These are phyloP conservation scores for Nigrospora sphaerica DNA, from an alignment of 2,329 filamentous ascomycete species.

Conservation along the genomic window DNA sequence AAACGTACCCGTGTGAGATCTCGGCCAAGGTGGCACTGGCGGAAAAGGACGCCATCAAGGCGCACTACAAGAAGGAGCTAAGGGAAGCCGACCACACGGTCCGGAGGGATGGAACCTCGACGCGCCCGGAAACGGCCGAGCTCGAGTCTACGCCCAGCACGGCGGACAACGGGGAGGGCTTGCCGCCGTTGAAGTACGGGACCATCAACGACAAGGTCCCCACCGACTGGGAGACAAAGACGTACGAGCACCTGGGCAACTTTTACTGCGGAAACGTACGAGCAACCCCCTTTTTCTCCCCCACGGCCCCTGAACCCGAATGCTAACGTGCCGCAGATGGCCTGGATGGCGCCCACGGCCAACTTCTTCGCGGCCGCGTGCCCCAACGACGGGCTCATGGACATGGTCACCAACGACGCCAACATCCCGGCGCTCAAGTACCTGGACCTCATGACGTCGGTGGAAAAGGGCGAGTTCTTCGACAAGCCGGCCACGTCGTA, in stretches of 20 bases:
- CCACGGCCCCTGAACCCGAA: neutral
- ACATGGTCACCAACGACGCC: conserved; percentile 75
- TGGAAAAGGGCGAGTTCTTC: conserved; percentile 71
- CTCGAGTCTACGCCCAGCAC: conserved; percentile 13
- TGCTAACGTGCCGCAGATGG: conserved; percentile 50
- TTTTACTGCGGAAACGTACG: conserved; percentile 87
- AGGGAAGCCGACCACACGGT: conserved; percentile 2
- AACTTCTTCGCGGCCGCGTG: conserved; percentile 84
- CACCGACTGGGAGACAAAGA: conserved; percentile 65
- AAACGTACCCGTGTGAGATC: conserved; percentile 81
- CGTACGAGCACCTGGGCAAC: conserved; percentile 74
- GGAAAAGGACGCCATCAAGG: conserved; percentile 66
- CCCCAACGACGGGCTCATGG: conserved; percentile 77
- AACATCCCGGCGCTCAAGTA: conserved; percentile 61
- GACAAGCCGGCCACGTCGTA: conserved; percentile 73
- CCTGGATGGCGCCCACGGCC: conserved; percentile 78
- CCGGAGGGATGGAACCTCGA: conserved; percentile 21
- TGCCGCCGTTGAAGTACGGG: conserved; percentile 73
- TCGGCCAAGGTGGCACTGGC: conserved; percentile 76
- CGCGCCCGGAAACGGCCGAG: conserved; percentile 5
- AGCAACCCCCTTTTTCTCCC: conserved; percentile 6
- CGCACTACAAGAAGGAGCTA: conserved; percentile 57
- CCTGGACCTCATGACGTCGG: conserved; percentile 61
- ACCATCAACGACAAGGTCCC: conserved; percentile 73
- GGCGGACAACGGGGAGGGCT: conserved; percentile 35